Base-by-base conservation (phyloP, 2,329 filamentous ascomycete genomes). In the Alternaria angustiovoidea region DNA sequence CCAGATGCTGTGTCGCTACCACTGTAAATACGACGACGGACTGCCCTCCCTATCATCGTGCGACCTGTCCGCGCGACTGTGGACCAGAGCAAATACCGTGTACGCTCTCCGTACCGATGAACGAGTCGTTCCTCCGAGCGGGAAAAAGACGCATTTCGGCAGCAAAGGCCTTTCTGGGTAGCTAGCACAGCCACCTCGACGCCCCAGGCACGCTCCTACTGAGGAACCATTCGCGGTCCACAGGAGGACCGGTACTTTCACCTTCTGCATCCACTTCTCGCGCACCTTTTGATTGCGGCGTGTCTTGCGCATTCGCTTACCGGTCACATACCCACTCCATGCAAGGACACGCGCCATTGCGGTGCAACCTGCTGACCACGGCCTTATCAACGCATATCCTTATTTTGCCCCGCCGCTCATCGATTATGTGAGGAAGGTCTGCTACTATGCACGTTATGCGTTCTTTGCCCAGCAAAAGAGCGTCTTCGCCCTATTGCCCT, bases 191-290 rank as follows among this genome's bases (percentile, higher is more conserved):
- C 59, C 61, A 57, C 52, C 52, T 18, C 30, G 30, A 54, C 61
- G 58, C 58, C 61, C 57, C 63, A 53, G 51, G 61, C 63, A 57
- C 62, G 59, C 43, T 49, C 57, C 64, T 44, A 34, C 42, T 54
- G 48, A 44, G 57, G 36, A 26, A 56, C 54, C 48, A 42, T 43
- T 43, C 53, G 54, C 58, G 26, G 57, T 46, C 54, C 44, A 52
- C 28, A 48, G 32, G 32, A 48, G 38, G 38, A 55, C 43, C 24
- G 22, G 43, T 20, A 47, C 30, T 20, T 32, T 59, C 44, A 41
- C 54, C 18, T 54, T 42, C 12, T 34, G 53, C 26, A 57, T 51
- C 42, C 51, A 58, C 57, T 42, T 57, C 48, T 57, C 51, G 49
- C 51, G 43, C 54, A 46, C 49, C 44, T 26, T 60, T 54, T 60